Base-by-base conservation (phyloP, 108 stramenopile species). In the Schizochytrium sp. region DNA sequence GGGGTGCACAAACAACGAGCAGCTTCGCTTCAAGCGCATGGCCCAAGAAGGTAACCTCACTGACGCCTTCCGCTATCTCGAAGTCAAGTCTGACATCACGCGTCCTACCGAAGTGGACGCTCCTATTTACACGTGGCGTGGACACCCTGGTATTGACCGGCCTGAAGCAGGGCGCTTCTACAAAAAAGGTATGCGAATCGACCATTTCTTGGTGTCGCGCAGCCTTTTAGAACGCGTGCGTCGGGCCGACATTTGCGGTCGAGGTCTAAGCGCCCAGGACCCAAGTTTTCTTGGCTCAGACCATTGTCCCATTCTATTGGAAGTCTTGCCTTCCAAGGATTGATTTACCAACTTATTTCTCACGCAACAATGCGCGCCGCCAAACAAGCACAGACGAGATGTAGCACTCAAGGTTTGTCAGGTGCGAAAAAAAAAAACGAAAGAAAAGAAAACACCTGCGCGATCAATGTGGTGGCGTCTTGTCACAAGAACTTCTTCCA, bases 1-100 rank as follows among this genome's bases (percentile, higher is more conserved):
- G 0, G 76, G 76, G 45, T 83, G 76, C 76, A 83, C 76, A 34
- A 83, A 83, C 48, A 83, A 83, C 51, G 76, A 83, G 51, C 76
- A 83, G 51, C n/a, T 25, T 47, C 76, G 76, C 51, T 83, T 83
- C 76, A 53, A 47, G 4, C n/a, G 2, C 19, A 83, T 83, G 76
- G 19, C 28, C n/a, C 4, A 83, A 23, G 48, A 12, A 28, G 76
- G 76, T 16, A 53, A 83, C 51, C 76, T 83, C 28, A 23, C 48
- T 34, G 76, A 83, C 51, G 51, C 51, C 23, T 83, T 45, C 4
- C 76, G 76, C n/a, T 41, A 69, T 18, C 14, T 69, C 8, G 63
- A 69, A 4, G 41, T 12, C 0, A 69, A 14, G 10, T 12, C 48
- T 43, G 48, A 3, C 8, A 47, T 53, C 1, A 47, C 45, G 45